These are phyloP conservation scores for Aechmea fasciata DNA, from an alignment of 176 grass and related monocot species.

Conservation along the genomic window DNA sequence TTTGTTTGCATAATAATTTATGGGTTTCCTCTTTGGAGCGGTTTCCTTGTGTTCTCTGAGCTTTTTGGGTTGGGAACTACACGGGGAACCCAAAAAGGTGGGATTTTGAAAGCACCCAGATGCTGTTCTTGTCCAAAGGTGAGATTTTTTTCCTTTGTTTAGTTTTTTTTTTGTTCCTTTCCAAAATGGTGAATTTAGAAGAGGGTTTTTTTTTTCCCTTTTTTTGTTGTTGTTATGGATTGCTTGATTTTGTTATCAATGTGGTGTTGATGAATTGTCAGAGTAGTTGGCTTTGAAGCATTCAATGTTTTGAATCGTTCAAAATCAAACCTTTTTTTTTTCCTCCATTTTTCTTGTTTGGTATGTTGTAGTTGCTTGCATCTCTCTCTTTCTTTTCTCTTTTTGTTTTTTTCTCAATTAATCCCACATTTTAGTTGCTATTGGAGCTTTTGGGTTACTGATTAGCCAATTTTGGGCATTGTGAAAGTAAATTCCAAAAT, in stretches of 20 bases:
- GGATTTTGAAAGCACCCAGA: not conserved
- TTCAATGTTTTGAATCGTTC: too few relatives aligned
- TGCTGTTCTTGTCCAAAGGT: not conserved
- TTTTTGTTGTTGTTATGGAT: too few relatives aligned
- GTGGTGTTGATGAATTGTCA: too few relatives aligned
- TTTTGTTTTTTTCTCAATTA: not conserved
- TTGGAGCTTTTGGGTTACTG: not conserved
- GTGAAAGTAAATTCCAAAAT: not conserved
- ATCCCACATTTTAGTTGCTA: not conserved
- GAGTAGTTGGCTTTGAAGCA: too few relatives aligned
- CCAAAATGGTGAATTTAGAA: too few relatives aligned
- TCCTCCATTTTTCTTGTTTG: not conserved
- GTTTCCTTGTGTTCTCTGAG: not conserved
- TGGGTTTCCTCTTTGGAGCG: not conserved
- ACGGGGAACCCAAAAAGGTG: not conserved
- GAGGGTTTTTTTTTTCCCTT: too few relatives aligned
- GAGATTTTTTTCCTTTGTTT: not conserved
- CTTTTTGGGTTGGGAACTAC: not conserved
- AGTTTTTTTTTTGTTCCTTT: too few relatives aligned
- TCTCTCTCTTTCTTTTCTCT: not conserved
- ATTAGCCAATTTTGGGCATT: not conserved
- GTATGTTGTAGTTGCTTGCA: not conserved
- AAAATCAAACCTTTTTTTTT: not conserved
- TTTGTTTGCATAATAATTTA: not conserved
- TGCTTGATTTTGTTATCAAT: too few relatives aligned